A percentile compares a stretch with the other conserved stretches of the same genome.
Evolutionary conservation across 805 yeast species (phyloP).

Genomic region (Scheffersomyces coipomensis): DNA sequence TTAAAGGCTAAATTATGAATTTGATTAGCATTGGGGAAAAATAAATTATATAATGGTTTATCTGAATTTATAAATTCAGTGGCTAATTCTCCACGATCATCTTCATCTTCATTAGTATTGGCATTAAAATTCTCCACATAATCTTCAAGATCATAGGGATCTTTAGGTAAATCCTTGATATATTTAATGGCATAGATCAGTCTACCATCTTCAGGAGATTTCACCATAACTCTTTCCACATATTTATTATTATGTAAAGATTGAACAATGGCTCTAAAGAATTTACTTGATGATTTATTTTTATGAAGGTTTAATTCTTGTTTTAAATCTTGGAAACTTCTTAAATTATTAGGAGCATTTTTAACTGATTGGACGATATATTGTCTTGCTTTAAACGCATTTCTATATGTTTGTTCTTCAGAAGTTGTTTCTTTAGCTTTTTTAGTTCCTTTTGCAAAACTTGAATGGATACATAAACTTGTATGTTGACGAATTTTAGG

Average conservation of each 20-base stretch:
- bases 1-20: slow-evolving; percentile 47
- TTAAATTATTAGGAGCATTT: slow-evolving; percentile 56
- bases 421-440: background rate
- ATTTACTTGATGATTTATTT: slow-evolving; percentile 35
- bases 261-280: slow-evolving; percentile 48
- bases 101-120: slow-evolving; percentile 20
- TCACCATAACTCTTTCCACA: slow-evolving; percentile 52
- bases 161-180: slow-evolving; percentile 47
- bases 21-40: slow-evolving; percentile 67
- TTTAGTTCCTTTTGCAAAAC: slow-evolving; percentile 28
- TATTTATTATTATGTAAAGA: slow-evolving; percentile 44
- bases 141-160: slow-evolving; percentile 43
- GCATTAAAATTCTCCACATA: slow-evolving; percentile 23
- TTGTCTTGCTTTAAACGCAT: slow-evolving; percentile 25
- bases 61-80: slow-evolving; percentile 1
- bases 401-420: slow-evolving; percentile 17
- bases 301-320: slow-evolving; percentile 54
- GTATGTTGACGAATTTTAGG: slow-evolving; percentile 49
- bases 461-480: slow-evolving; percentile 49
- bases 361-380: slow-evolving; percentile 50
- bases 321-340: slow-evolving; percentile 61
- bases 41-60: slow-evolving; percentile 43
- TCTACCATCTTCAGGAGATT: slow-evolving; percentile 24
- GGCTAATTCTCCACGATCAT: slow-evolving; percentile 19
- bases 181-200: slow-evolving; percentile 40